Evolutionary conservation across 352 stramenopile genomes (phyloP), one percentile per base, ranked within the genome.

Genomic region (Phytophthora europaea): DNA sequence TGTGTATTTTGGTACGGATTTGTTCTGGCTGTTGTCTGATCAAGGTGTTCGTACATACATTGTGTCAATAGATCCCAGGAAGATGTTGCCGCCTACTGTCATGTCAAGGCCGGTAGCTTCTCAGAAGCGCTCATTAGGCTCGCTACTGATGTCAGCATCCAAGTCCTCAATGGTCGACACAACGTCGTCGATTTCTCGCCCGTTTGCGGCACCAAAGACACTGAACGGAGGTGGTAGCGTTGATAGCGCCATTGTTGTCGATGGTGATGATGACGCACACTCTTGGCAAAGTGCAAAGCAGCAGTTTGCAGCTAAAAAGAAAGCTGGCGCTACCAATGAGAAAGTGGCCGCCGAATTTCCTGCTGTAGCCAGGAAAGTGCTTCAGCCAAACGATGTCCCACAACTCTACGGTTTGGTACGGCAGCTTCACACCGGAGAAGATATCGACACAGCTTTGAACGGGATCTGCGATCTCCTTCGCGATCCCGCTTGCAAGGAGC

Each of bases 151-250:
- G 51, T 90, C 85, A 15, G 75, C 72, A 57, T 82, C 80, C 5
- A 86, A 81, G 20, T 79, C 82, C 4, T 63, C 82, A 15, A 95
- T 95, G 78, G 82, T 93, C 3, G 69, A 88, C 8, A 72, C 75
- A 9, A 93, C 86, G 0, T 87, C 88, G 28, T 93, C 87, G 9
- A 95, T 94, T 68, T 75, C 75, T 3, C 83, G 87, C 43, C 83
- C 85, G 4, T 93, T 92, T 63, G 76, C 83, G 8, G 61, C 77
- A 13, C 83, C 84, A 45, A 79, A 64, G 50, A 38, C 56, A 61
- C 5, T 61, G 20, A 64, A 52, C 38, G 15, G 48, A 51, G 56
- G 36, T 26, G 23, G 6, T 15, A 58, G 45, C 63, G 31, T 59
- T 63, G 56, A 52, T 52, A 76, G 50, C 22, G 69, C 63, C 20